These are phyloP conservation scores for Penicillium glabrum DNA, from an alignment of 2,329 filamentous ascomycete genomes.

Conservation along the genomic window DNA sequence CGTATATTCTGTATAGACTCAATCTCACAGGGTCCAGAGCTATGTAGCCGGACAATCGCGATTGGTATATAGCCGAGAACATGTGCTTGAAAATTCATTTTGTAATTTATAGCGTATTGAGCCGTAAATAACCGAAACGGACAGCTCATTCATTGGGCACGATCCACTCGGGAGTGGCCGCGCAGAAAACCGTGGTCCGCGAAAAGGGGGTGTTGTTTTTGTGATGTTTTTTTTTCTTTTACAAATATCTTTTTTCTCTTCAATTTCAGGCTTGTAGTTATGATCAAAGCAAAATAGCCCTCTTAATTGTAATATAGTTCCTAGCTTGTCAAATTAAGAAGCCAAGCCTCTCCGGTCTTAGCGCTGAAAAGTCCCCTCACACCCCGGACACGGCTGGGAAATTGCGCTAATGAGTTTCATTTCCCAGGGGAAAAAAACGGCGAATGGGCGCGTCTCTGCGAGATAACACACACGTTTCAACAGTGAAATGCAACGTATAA, in stretches of 20 bases:
- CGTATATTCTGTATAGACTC: not conserved
- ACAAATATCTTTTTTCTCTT: too few relatives aligned
- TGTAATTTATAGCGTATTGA: not conserved
- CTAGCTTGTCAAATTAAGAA: not conserved
- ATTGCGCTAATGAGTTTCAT: slow-evolving; percentile 10
- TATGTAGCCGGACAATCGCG: not conserved
- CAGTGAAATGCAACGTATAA: too few relatives aligned
- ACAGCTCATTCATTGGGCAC: not conserved
- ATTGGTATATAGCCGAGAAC: not conserved
- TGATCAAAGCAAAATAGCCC: not conserved
- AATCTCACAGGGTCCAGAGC: not conserved
- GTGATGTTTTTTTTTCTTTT: not conserved
- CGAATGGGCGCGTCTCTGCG: not conserved
- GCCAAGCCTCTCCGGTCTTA: not conserved
- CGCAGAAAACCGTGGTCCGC: slow-evolving; percentile 3
- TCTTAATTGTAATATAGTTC: not conserved
- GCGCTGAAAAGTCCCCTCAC: not conserved
- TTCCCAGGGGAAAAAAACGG: not conserved
- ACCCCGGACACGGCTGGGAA: slow-evolving; percentile 8
- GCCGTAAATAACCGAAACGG: not conserved
- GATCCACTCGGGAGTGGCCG: slow-evolving; percentile 16
- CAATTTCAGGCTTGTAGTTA: not conserved
- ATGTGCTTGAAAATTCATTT: not conserved
- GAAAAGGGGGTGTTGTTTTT: not conserved
- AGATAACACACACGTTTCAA: not conserved